A percentile compares a stretch with the other conserved stretches of the same genome.
These are phyloP conservation scores for Prunus persica DNA, from an alignment of 306 rosid genomes.

Conservation along the genomic window DNA sequence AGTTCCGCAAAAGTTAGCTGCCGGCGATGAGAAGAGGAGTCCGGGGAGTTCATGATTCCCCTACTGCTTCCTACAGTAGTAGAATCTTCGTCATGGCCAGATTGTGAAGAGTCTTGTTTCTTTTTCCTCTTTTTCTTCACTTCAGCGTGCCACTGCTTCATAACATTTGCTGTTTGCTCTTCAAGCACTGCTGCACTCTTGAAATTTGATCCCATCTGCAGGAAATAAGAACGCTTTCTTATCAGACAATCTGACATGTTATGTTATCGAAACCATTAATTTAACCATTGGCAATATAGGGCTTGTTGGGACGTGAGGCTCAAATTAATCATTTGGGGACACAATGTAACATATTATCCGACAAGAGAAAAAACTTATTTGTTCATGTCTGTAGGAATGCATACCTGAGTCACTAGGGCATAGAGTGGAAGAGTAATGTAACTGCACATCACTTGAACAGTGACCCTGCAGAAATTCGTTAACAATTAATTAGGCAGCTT, in stretches of 20 bases:
- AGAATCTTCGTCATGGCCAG: not conserved
- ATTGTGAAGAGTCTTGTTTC: slow-evolving; percentile 10
- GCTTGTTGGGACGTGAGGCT: not conserved
- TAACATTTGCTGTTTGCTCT: slow-evolving; percentile 35
- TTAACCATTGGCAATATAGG: not conserved
- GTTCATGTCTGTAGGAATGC: not conserved
- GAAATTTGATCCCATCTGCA: slow-evolving; percentile 59
- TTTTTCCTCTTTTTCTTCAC: slow-evolving; percentile 42
- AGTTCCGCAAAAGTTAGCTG: slow-evolving; percentile 10
- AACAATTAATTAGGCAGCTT: not conserved
- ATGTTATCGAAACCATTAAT: not conserved
- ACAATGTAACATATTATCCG: not conserved
- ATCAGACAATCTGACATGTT: not conserved
- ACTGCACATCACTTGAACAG: slow-evolving; percentile 61
- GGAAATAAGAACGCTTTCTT: not conserved
- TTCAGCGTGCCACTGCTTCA: slow-evolving; percentile 49
- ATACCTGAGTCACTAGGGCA: slow-evolving; percentile 67
- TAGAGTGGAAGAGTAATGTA: slow-evolving; percentile 63
- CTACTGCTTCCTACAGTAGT: slow-evolving; percentile 16
- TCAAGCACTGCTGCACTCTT: slow-evolving; percentile 43
- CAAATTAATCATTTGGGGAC: not conserved
- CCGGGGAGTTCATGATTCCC: not conserved
- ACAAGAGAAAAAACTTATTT: not conserved
- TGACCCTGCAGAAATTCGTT: slow-evolving; percentile 33
- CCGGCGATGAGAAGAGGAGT: slow-evolving; percentile 11